Conservation (phyloP, 139 green algal genomes). For the Closterium sp. region DNA sequence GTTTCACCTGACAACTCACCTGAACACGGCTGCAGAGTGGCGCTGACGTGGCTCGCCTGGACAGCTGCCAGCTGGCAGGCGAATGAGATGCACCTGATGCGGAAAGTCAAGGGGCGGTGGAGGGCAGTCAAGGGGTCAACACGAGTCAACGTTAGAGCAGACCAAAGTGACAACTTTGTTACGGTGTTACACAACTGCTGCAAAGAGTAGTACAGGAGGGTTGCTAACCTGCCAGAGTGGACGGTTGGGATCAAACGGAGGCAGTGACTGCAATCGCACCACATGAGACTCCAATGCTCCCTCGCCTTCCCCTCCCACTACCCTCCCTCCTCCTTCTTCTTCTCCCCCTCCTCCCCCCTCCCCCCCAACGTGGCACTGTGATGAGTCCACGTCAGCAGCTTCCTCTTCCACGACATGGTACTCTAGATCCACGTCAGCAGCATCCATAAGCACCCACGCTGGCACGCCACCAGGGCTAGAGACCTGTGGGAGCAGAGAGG, state of each 20-base stretch:
- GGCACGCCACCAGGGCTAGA: neutral
- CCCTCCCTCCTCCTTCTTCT: neutral
- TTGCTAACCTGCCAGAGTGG: neutral
- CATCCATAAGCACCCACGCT: neutral
- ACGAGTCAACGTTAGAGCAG: neutral
- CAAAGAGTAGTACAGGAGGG: too few species aligned
- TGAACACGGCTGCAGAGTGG: neutral
- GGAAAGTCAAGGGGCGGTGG: too few species aligned
- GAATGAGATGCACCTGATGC: neutral
- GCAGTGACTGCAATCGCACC: too few species aligned
- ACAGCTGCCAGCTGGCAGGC: neutral
- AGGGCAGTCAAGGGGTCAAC: neutral
- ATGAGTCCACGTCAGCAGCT: neutral
- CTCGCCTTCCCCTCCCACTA: neutral
- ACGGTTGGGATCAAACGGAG: too few species aligned
- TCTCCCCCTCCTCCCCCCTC: neutral
- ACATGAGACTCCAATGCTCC: neutral
- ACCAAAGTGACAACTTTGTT: too few species aligned
- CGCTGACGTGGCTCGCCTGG: neutral
- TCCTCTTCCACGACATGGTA: neutral
- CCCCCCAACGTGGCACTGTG: neutral
- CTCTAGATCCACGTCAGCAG: neutral
- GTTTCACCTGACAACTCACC: neutral
- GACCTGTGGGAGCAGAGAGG: neutral
- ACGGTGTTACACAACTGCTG: too few species aligned